Evolutionary conservation across 805 yeast species (phyloP), one percentile per base, ranked within the genome.

Genomic region (Zygotorulaspora danielsina): DNA sequence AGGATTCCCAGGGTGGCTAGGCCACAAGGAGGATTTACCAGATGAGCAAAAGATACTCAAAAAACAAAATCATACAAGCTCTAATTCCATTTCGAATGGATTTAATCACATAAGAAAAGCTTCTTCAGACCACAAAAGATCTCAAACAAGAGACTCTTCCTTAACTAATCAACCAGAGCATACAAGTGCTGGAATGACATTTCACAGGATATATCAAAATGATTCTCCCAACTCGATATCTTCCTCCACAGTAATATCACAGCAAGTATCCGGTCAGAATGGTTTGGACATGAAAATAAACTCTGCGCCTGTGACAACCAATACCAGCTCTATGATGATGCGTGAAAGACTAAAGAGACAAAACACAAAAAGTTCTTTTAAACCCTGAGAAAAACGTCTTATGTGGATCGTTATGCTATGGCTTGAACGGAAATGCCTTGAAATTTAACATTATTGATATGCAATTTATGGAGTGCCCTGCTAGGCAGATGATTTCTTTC

Each of bases 1-100:
- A 21, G 67, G 66, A 2, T 60, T 59, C 19, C 68, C 68, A 6
- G 61, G 56, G 2, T 63, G 68, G 68, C 38, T 63, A 20, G 68
- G 66, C 4, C 60, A 61, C 34, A 57, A 55, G 19, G 62, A 59
- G 26, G 64, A 61, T 5, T 32, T 57, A 7, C 59, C 64, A 11
- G 53, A 60, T 32, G 63, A 61, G 38, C 59, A 60, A 32, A 55
- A 59, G 40, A 48, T 57, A 4, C 34, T 57, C 11, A 49, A 43
- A 42, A 60, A 53, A 34, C 65, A 60, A 42, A 26, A 27, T 32
- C 38, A 41, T 30, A 29, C 25, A 10, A 26, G 35, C 22, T 37
- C 42, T 29, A 38, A 41, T n/a, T 36, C 34, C 19, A 41, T 45
- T 24, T 28, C 37, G 3, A 39, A 26, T 19, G 38, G 46, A 25